Percentiles rank a stretch among this genome's conserved stretches.
Conservation (phyloP, 2,329 filamentous ascomycete species). For the Sarocladiaceae sp. region DNA sequence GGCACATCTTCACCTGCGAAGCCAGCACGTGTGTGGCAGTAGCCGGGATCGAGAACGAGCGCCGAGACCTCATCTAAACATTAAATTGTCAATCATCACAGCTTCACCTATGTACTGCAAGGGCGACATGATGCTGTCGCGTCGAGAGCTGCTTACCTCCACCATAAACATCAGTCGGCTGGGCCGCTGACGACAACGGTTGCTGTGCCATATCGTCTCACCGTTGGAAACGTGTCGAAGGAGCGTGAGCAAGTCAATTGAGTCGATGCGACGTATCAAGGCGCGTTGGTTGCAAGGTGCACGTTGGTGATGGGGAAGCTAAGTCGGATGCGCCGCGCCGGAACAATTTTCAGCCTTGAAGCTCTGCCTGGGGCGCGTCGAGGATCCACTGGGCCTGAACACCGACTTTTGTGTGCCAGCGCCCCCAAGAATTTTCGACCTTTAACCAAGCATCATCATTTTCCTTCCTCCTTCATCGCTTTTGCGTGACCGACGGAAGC, state of each 20-base stretch:
- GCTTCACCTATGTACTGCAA: constrained; percentile 6
- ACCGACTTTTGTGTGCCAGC: neutral
- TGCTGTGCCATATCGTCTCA: constrained; percentile 47
- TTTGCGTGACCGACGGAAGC: neutral
- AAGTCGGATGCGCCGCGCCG: constrained; percentile 20
- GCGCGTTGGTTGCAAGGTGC: constrained; percentile 2
- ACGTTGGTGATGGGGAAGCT: constrained; percentile 10
- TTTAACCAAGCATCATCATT: neutral
- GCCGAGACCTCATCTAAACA: constrained; percentile 88
- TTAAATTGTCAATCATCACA: constrained; percentile 15
- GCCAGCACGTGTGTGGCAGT: constrained; percentile 84
- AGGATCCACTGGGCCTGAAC: no score
- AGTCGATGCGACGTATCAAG: constrained; percentile 16
- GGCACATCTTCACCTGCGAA: constrained; percentile 98
- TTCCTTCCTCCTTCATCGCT: neutral
- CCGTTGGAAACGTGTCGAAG: neutral
- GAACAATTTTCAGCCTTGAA: constrained; percentile 28
- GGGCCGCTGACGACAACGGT: constrained; percentile 49
- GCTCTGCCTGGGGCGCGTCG: constrained; percentile 5
- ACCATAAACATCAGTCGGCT: constrained; percentile 60
- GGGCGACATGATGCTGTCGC: neutral
- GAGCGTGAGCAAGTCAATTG: neutral
- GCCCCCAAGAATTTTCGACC: constrained; percentile 1
- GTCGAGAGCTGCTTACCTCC: constrained; percentile 43
- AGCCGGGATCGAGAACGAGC: constrained; percentile 92